These are phyloP conservation scores for Exidia glandulosa DNA, from an alignment of 768 basidiomycete genomes.

Conservation along the genomic window DNA sequence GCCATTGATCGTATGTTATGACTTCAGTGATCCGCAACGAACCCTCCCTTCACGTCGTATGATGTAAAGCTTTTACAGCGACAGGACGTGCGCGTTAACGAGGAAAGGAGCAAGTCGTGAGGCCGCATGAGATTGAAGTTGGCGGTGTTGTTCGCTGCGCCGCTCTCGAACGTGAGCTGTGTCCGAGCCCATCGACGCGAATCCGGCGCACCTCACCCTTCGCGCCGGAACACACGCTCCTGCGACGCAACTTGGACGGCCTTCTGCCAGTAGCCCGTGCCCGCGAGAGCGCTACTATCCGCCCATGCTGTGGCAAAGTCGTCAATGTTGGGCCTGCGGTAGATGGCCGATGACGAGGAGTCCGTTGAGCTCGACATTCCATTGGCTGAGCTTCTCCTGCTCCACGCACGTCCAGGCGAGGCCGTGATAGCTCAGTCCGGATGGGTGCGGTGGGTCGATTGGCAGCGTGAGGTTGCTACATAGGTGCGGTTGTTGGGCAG, in stretches of 20 bases:
- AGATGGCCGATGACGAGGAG: background rate
- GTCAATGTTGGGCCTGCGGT: conserved; percentile 9
- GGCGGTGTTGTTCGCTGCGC: too few species aligned
- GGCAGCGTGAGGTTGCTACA: background rate
- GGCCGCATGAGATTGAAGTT: too few species aligned
- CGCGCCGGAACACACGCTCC: too few species aligned
- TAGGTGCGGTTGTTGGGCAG: background rate
- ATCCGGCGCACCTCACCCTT: too few species aligned
- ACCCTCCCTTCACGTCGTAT: too few species aligned
- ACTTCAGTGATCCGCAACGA: too few species aligned
- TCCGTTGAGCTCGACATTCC: background rate
- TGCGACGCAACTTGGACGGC: background rate
- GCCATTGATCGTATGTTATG: too few species aligned
- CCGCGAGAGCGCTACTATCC: conserved; percentile 10
- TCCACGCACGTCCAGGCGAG: background rate
- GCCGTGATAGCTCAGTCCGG: conserved; percentile 8
- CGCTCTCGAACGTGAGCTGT: too few species aligned
- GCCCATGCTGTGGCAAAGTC: conserved; percentile 14
- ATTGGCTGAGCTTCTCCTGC: background rate
- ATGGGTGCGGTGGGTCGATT: background rate
- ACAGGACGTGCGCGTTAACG: too few species aligned
- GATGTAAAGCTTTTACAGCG: too few species aligned
- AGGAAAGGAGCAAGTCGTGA: too few species aligned
- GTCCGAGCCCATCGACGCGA: too few species aligned
- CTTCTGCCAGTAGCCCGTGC: background rate